Evolutionary conservation across 371 early-diverging fungal genomes (phyloP).

Genomic region (Rhizomucor pusillus): DNA sequence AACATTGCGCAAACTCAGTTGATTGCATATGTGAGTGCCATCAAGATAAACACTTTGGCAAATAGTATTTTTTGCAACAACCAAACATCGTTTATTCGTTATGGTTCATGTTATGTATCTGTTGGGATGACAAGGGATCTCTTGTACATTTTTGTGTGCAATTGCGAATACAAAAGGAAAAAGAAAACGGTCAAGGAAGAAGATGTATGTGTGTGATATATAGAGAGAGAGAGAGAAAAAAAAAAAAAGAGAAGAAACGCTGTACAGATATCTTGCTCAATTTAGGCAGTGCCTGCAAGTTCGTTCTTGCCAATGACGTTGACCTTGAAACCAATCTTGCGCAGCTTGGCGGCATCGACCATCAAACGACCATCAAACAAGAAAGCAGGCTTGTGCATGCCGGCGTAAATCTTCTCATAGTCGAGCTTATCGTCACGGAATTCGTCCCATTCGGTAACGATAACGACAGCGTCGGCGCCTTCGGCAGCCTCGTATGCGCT

Average conservation of each 20-base stretch:
- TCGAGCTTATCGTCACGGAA: slow-evolving; percentile 73
- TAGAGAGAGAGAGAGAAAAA: background rate
- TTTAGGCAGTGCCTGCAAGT: slow-evolving; percentile 48
- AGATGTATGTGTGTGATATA: background rate
- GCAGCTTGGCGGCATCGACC: slow-evolving; percentile 70
- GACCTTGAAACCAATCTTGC: slow-evolving; percentile 83
- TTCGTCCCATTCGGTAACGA: slow-evolving; percentile 94
- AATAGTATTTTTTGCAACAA: no score
- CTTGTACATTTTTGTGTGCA: background rate
- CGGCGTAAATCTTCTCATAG: slow-evolving; percentile 67
- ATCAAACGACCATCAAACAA: slow-evolving; percentile 93
- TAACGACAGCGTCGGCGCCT: slow-evolving; percentile 81
- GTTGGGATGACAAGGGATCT: no score
- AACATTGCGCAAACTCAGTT: no score
- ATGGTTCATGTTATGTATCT: no score
- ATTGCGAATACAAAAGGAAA: background rate
- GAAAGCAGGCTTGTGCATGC: slow-evolving; percentile 89
- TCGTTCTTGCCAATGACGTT: slow-evolving; percentile 79
- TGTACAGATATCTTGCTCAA: background rate
- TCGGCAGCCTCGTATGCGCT: slow-evolving; percentile 69
- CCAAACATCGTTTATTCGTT: no score
- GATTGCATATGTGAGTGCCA: no score
- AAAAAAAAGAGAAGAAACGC: background rate
- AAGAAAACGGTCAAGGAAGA: background rate
- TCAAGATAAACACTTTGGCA: no score